These are phyloP conservation scores for Talaromyces sp. DNA, from an alignment of 2,329 filamentous ascomycete genomes.

Conservation along the genomic window DNA sequence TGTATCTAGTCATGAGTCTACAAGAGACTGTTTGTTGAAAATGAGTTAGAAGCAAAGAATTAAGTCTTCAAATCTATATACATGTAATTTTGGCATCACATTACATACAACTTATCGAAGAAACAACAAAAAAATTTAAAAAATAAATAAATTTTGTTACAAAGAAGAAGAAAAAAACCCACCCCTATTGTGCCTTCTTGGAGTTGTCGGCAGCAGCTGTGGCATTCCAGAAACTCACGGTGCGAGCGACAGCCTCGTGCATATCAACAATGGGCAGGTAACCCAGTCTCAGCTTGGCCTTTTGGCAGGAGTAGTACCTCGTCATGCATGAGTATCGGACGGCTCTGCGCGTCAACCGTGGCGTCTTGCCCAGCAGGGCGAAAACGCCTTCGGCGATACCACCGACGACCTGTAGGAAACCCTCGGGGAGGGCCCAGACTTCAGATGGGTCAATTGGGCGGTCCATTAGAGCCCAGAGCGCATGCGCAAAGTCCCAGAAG, in stretches of 20 bases:
- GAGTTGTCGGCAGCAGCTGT: conserved; percentile 24
- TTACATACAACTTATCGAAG: background rate
- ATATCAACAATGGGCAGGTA: conserved; percentile 43
- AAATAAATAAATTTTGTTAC: background rate
- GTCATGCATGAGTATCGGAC: conserved; percentile 47
- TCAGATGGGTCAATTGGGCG: conserved; percentile 40
- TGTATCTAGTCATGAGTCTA: background rate
- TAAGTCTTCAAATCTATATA: background rate
- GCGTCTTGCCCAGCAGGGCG: conserved; percentile 41
- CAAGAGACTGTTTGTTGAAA: background rate
- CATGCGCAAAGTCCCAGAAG: conserved; percentile 83
- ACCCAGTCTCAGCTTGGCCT: conserved; percentile 42
- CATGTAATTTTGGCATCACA: background rate
- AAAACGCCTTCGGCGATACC: conserved; percentile 39
- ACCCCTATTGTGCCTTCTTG: conserved; percentile 40
- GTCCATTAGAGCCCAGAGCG: conserved; percentile 61
- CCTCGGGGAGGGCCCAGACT: conserved; percentile 39
- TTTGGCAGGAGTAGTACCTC: conserved; percentile 44
- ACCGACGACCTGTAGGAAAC: conserved; percentile 36
- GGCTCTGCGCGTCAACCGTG: conserved; percentile 40
- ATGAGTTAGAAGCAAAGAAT: background rate
- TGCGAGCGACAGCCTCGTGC: conserved; percentile 44
- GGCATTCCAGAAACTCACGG: conserved; percentile 39
- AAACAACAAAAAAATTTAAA: background rate
- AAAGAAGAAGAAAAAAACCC: background rate